These are phyloP conservation scores for Lyophyllum semitale DNA, from an alignment of 768 basidiomycete species.

Conservation along the genomic window DNA sequence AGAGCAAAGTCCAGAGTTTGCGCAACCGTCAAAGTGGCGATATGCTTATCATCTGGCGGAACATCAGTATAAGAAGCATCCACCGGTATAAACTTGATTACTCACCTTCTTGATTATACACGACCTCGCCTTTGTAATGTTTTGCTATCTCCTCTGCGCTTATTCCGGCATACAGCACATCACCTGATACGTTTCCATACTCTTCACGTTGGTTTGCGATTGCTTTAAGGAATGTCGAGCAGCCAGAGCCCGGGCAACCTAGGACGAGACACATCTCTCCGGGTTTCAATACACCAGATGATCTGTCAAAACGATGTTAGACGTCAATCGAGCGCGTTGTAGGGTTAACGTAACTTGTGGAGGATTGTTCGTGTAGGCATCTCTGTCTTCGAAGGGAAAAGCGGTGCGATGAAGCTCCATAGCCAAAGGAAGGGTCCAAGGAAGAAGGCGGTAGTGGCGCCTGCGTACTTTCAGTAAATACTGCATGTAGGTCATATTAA, in stretches of 20 bases:
- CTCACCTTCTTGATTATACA: slow-evolving; percentile 75
- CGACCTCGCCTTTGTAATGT: slow-evolving; percentile 76
- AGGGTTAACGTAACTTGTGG: slow-evolving; percentile 44
- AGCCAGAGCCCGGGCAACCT: slow-evolving; percentile 84
- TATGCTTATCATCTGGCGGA: slow-evolving; percentile 73
- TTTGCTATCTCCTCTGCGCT: slow-evolving; percentile 74
- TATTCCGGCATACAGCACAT: slow-evolving; percentile 85
- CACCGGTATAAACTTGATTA: neutral
- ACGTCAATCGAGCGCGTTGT: neutral
- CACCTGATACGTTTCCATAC: slow-evolving; percentile 63
- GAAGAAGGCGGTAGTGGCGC: slow-evolving; percentile 55
- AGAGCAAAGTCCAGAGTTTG: slow-evolving; percentile 76
- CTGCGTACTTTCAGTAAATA: slow-evolving; percentile 27
- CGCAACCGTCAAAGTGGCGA: slow-evolving; percentile 78
- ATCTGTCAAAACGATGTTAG: slow-evolving; percentile 32
- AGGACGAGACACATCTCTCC: slow-evolving; percentile 88
- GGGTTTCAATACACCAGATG: slow-evolving; percentile 69
- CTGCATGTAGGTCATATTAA: neutral
- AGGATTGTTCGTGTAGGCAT: slow-evolving; percentile 53
- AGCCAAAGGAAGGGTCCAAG: slow-evolving; percentile 51
- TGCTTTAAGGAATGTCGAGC: slow-evolving; percentile 82
- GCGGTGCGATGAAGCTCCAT: slow-evolving; percentile 40
- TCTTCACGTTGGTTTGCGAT: slow-evolving; percentile 76
- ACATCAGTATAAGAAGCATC: slow-evolving; percentile 7
- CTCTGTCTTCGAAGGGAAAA: slow-evolving; percentile 40